Percentiles rank a stretch among this genome's conserved stretches.
These are phyloP conservation scores for Moesziomyces sp. DNA, from an alignment of 1,284 basidiomycete species.

Conservation along the genomic window DNA sequence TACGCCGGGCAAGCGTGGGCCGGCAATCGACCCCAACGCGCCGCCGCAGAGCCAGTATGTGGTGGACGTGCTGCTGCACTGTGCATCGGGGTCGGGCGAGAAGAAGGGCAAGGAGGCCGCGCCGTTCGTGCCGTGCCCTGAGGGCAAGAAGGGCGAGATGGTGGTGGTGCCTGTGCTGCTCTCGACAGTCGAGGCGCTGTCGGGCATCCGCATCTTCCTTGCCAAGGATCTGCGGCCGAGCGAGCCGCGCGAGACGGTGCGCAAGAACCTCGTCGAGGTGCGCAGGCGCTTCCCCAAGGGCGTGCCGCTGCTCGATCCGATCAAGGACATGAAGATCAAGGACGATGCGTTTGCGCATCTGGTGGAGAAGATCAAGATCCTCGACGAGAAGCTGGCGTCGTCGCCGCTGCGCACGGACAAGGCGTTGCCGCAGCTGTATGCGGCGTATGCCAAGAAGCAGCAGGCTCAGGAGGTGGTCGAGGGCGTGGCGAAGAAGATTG, in stretches of 20 bases:
- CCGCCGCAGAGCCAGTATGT: constrained; percentile 91
- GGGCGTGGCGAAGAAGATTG: constrained; percentile 82
- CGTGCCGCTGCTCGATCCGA: constrained; percentile 86
- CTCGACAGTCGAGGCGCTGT: constrained; percentile 85
- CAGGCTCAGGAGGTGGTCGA: constrained; percentile 78
- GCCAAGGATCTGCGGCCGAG: constrained; percentile 87
- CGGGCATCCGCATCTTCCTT: constrained; percentile 85
- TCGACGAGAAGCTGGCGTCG: constrained; percentile 46
- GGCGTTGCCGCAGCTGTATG: constrained; percentile 79
- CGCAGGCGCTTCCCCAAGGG: constrained; percentile 87
- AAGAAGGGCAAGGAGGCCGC: constrained; percentile 25
- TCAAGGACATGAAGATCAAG: constrained; percentile 95
- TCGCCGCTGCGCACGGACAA: constrained; percentile 71
- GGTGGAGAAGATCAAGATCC: constrained; percentile 60
- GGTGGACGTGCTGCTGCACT: constrained; percentile 90
- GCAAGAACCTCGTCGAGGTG: constrained; percentile 90
- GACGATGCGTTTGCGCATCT: constrained; percentile 91
- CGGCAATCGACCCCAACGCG: constrained; percentile 70
- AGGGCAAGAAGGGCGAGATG: constrained; percentile 71
- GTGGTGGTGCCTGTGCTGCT: constrained; percentile 89
- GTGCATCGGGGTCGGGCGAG: constrained; percentile 74
- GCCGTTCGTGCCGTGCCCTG: constrained; percentile 48
- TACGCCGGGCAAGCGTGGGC: constrained; percentile 44
- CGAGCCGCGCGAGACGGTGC: constrained; percentile 81
- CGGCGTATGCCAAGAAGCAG: constrained; percentile 82